A percentile compares a stretch with the other conserved stretches of the same genome.
These are phyloP conservation scores for Circinella umbellata DNA, from an alignment of 371 early-diverging fungal species.

Conservation along the genomic window DNA sequence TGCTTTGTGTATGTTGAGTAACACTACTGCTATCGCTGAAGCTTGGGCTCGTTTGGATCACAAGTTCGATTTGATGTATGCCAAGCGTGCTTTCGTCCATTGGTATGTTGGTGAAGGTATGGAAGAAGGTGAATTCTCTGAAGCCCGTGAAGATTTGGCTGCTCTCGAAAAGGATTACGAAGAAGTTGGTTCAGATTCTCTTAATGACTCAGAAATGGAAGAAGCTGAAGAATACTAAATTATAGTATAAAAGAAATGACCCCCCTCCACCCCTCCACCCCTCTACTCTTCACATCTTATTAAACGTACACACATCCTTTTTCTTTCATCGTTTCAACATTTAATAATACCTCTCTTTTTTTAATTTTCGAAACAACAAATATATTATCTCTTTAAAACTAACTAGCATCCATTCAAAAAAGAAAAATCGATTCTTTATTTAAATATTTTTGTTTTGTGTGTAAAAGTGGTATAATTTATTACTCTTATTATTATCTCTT, in stretches of 20 bases:
- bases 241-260: neutral
- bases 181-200: conserved; percentile 90
- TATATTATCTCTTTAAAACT: neutral
- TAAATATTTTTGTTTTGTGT: too few species aligned
- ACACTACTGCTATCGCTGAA: conserved; percentile 95
- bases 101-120: conserved; percentile 98
- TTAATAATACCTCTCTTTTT: neutral
- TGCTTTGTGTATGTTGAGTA: conserved; percentile 92
- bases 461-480: too few species aligned
- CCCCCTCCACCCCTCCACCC: neutral
- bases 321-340: too few species aligned
- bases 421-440: too few species aligned
- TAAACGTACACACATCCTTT: neutral
- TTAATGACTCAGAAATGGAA: conserved; percentile 50
- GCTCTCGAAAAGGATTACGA: conserved; percentile 98
- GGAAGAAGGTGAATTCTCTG: conserved; percentile 89
- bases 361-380: neutral
- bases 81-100: conserved; percentile 97
- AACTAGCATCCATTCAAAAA: neutral
- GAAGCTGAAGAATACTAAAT: conserved; percentile 51
- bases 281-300: neutral
- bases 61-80: conserved; percentile 96
- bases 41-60: conserved; percentile 93
- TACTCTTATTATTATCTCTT: too few species aligned
- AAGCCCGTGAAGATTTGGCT: conserved; percentile 92